Evolutionary conservation across 257 asterid species (phyloP), one percentile per base, ranked within the genome.

Genomic region (Ajuga chamaepitys): DNA sequence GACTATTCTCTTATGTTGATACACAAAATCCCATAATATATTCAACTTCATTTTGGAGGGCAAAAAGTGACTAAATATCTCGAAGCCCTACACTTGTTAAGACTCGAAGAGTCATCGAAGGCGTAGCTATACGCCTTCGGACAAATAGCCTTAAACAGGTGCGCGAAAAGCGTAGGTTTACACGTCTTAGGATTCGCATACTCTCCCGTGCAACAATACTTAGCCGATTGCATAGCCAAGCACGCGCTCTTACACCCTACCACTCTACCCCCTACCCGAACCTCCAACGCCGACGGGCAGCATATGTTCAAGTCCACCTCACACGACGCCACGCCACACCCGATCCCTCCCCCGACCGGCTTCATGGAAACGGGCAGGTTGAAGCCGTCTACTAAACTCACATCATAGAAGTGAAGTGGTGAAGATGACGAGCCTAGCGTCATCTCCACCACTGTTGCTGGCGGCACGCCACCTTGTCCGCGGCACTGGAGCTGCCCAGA

Each of bases 391-490:
- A 89, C 99, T 8, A 93, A 62, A 53, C 97, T 93, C 44, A 87
- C 97, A 2, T 93, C 96, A 2, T 93, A 93, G 77, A 77, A 93
- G 75, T 93, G 97, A 22, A 93, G 75, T 0, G 97, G 95, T 0
- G 97, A 93, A 26, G 70, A 3, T 3, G 83, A 57, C 1, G 95
- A n/a, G 4, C 99, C 99, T 2, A 93, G 67, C 1, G 99, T 93
- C 99, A 93, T 93, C 74, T 93, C 99, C 62, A 93, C 99, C 70
- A 93, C 86, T 5, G 97, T 89, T 11, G 96, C 95, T 0, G 99
- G 99, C 5, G 97, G 97, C 6, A 5, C 63, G 14, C 97, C 99
- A 3, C 95, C 95, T 30, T 60, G 2, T 7, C 99, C 99, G 24
- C 40, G 69, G 80, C 99, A 93, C 8, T 62, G 83, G 22, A 89